These are phyloP conservation scores for Blastobotrys parvus DNA, from an alignment of 805 yeast species.

Conservation along the genomic window DNA sequence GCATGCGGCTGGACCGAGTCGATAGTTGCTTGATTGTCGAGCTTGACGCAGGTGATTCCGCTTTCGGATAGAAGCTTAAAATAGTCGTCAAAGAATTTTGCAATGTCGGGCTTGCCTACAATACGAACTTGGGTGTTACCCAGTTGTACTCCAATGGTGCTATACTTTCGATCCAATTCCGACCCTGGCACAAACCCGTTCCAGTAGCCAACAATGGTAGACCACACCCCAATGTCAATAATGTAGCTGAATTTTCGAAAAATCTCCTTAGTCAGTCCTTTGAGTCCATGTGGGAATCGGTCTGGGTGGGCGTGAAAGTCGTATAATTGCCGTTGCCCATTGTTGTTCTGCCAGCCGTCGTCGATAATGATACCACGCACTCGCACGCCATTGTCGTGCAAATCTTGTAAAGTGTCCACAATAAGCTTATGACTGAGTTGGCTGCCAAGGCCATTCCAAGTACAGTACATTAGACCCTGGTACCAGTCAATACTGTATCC, in stretches of 20 bases:
- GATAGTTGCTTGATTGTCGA: slow-evolving; percentile 23
- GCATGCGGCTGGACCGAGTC: slow-evolving; percentile 17
- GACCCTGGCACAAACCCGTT: slow-evolving; percentile 22
- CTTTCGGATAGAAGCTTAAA: slow-evolving; percentile 18
- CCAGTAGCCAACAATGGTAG: slow-evolving; percentile 27
- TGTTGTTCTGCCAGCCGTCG: slow-evolving; percentile 27
- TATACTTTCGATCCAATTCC: slow-evolving; percentile 14
- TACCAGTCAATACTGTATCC: too few relatives aligned
- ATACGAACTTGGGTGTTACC: neutral
- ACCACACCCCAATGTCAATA: slow-evolving; percentile 27
- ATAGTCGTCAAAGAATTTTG: slow-evolving; percentile 20
- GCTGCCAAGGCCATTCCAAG: slow-evolving; percentile 27
- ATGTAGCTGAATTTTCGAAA: slow-evolving; percentile 17
- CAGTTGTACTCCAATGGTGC: slow-evolving; percentile 2
- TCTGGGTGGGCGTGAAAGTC: slow-evolving; percentile 19
- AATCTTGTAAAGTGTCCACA: slow-evolving; percentile 17
- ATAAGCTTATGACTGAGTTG: slow-evolving; percentile 18
- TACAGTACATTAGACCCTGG: slow-evolving; percentile 24
- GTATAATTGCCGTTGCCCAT: slow-evolving; percentile 16
- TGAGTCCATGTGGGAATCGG: slow-evolving; percentile 24
- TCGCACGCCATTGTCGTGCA: slow-evolving; percentile 17
- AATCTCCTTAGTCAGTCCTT: slow-evolving; percentile 19
- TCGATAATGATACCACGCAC: slow-evolving; percentile 23
- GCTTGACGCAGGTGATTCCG: slow-evolving; percentile 24
- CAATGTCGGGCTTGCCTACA: slow-evolving; percentile 2